A percentile compares a stretch with the other conserved stretches of the same genome.
phyloP scores from a whole-genome alignment of 2,329 filamentous ascomycete genomes.

The Arthroderma uncinatum region DNA sequence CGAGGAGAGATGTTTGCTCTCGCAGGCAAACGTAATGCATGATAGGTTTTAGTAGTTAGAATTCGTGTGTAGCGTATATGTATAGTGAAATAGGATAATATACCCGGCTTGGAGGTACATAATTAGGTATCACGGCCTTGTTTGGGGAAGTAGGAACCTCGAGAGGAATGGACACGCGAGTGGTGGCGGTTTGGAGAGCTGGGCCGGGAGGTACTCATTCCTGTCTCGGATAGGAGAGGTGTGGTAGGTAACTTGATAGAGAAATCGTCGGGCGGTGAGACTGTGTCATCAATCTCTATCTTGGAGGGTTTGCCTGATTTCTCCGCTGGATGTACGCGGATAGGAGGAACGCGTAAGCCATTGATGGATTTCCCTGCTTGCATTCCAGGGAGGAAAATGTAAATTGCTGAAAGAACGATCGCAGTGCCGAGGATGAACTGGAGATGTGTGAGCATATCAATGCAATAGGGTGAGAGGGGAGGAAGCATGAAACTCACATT shows the following conservation, averaged over 20 bases:
- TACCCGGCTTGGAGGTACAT: neutral
- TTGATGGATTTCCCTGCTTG: conserved; percentile 30
- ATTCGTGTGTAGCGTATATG: neutral
- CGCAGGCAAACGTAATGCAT: neutral
- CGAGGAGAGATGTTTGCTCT: neutral
- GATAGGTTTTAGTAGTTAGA: neutral
- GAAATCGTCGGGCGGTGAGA: conserved; percentile 35
- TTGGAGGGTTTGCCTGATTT: conserved; percentile 42
- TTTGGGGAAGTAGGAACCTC: conserved; percentile 31
- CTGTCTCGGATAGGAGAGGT: conserved; percentile 38
- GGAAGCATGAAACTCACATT: conserved; percentile 48
- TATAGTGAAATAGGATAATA: neutral
- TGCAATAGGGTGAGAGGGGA: conserved; percentile 4
- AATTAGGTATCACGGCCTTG: conserved; percentile 8
- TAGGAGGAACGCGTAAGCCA: conserved; percentile 38
- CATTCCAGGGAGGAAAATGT: conserved; percentile 51
- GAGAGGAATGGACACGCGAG: conserved; percentile 31
- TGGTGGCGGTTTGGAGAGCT: conserved; percentile 35
- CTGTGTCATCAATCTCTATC: conserved; percentile 34
- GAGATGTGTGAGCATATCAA: conserved; percentile 8
- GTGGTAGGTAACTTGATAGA: conserved; percentile 38
- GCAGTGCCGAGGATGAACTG: conserved; percentile 74
- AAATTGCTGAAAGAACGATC: conserved; percentile 70
- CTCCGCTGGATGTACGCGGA: conserved; percentile 61
- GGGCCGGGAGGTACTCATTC: conserved; percentile 44